Percentiles rank a stretch among this genome's conserved stretches.
phyloP scores from a whole-genome alignment of 805 yeast species.

The Candida andamanensis region DNA sequence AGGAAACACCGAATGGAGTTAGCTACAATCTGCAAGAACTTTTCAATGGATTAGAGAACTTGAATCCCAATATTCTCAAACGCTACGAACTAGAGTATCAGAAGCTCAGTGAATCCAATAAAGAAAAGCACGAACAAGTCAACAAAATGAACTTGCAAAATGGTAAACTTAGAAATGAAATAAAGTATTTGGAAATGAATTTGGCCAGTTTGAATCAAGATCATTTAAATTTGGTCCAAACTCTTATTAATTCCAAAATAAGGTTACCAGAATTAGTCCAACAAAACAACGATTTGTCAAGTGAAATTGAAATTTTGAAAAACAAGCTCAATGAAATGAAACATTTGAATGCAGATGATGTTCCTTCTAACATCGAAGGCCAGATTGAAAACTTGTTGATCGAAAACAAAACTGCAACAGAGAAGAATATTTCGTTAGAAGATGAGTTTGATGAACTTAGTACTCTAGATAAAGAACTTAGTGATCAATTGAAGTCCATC shows the following conservation, averaged over 20 bases:
- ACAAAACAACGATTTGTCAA: slow-evolving; percentile 59
- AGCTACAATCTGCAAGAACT: slow-evolving; percentile 66
- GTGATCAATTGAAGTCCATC: slow-evolving; percentile 6
- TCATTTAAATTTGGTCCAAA: slow-evolving; percentile 83
- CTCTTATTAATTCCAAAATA: slow-evolving; percentile 75
- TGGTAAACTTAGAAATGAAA: slow-evolving; percentile 67
- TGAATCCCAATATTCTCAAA: slow-evolving; percentile 67
- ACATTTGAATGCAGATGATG: slow-evolving; percentile 13
- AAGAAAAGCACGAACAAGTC: slow-evolving; percentile 58
- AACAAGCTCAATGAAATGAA: slow-evolving; percentile 34
- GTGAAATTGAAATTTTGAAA: slow-evolving; percentile 33
- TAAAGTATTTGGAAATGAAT: slow-evolving; percentile 65
- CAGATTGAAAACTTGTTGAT: slow-evolving; percentile 31
- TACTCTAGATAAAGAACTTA: slow-evolving; percentile 7
- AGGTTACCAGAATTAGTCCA: slow-evolving; percentile 69
- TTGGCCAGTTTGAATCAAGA: slow-evolving; percentile 70
- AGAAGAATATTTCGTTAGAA: slow-evolving; percentile 33
- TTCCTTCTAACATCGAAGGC: slow-evolving; percentile 35
- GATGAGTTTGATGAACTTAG: slow-evolving; percentile 23
- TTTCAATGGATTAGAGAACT: slow-evolving; percentile 70
- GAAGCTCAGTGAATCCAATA: slow-evolving; percentile 65
- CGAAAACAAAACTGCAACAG: slow-evolving; percentile 35
- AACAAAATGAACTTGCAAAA: slow-evolving; percentile 57
- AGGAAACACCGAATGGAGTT: slow-evolving; percentile 15
- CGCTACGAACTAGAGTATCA: slow-evolving; percentile 71